Evolutionary conservation across 108 stramenopile species (phyloP), one percentile per base, ranked within the genome.

Genomic region (Chaetoceros tenuissimus): DNA sequence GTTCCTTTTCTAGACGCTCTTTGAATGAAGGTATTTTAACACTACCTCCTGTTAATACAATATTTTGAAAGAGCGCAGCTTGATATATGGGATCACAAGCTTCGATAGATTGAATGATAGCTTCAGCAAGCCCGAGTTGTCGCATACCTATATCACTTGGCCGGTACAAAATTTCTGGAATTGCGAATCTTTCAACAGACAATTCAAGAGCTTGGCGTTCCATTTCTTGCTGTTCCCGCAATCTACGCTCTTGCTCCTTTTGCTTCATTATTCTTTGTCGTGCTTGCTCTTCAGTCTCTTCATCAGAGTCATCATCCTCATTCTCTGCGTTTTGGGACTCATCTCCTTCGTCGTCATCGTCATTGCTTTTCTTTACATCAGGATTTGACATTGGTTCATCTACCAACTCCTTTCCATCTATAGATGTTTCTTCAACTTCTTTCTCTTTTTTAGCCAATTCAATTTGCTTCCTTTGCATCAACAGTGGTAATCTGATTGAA

Each of bases 121-220:
- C 88, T 16, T 89, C 83, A 18, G 87, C 66, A 18, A 97, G 55
- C 17, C 95, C 94, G 29, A 79, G 84, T 64, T 87, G 74, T 10
- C 84, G 67, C 65, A 97, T 60, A 2, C 92, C 94, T 29, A 93
- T 83, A 64, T 97, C 94, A 0, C 82, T 78, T 13, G 97, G 97
- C 24, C 81, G 80, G 70, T 96, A 97, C 26, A 97, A 59, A 1
- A 94, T 71, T 76, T 97, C 97, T 0, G 96, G 97, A 24, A 95
- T 73, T 43, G 80, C 67, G 68, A 97, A 96, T 10, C 97, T 74
- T 67, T 97, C 97, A 22, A 84, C 84, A 10, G 90, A 92, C 24
- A 96, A 53, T 19, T 62, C 55, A 20, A 96, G 53, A 8, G 82
- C 75, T 69, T 93, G 92, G 10, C 80, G 75, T 61, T 92, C 89